Evolutionary conservation across 116 monocot species (phyloP).

Genomic region (Trichopus zeylanicus): DNA sequence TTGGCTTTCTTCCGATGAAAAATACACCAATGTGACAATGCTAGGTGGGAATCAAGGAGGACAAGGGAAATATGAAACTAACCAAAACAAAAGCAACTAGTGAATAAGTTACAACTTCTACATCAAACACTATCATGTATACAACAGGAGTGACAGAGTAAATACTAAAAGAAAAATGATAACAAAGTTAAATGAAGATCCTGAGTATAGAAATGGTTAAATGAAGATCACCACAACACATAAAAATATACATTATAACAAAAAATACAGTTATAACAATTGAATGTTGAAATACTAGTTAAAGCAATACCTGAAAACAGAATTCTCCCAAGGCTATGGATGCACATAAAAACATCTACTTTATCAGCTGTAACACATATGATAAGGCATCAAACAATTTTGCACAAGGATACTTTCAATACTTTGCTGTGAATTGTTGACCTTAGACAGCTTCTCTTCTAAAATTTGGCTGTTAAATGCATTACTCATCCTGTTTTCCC

Average conservation of each 20-base stretch:
- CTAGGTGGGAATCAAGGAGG: constrained; percentile 43
- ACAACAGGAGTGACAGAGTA: no score
- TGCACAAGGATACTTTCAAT: constrained; percentile 67
- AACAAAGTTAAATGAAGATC: no score
- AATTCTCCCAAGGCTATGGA: no score
- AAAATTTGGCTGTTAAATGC: constrained; percentile 49
- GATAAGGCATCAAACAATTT: background rate
- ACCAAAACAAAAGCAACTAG: background rate
- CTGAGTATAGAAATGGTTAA: no score
- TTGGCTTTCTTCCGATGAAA: constrained; percentile 85
- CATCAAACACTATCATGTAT: no score
- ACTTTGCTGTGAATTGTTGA: constrained; percentile 64
- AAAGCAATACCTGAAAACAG: no score
- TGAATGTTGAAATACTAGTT: no score
- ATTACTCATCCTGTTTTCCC: constrained; percentile 27
- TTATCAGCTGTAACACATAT: background rate
- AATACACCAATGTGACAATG: constrained; percentile 93
- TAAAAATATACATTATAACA: no score
- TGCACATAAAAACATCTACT: background rate
- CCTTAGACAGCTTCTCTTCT: constrained; percentile 59
- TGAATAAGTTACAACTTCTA: no score
- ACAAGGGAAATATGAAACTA: background rate
- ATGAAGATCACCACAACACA: no score
- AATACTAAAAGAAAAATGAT: no score
- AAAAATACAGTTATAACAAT: no score